These are phyloP conservation scores for Baudoinia panamericana DNA, from an alignment of 495 filamentous ascomycete species.

Conservation along the genomic window DNA sequence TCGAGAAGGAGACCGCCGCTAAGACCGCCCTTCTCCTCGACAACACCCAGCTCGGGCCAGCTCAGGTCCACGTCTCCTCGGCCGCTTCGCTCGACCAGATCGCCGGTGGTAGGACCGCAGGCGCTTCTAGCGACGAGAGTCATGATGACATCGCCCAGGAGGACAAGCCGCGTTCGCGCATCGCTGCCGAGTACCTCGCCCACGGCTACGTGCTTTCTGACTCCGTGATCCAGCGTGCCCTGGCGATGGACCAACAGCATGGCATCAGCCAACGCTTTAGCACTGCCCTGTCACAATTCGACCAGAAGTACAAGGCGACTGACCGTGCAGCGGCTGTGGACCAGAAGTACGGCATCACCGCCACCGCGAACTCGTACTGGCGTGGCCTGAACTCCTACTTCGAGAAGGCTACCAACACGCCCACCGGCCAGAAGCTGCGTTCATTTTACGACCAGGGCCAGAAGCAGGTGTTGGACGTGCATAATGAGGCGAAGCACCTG, in stretches of 20 bases:
- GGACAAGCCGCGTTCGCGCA: conserved; percentile 85
- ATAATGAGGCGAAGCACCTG: conserved; percentile 73
- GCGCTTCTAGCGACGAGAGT: conserved; percentile 39
- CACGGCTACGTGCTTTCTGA: conserved; percentile 86
- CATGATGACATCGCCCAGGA: conserved; percentile 69
- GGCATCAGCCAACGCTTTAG: conserved; percentile 70
- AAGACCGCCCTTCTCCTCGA: conserved; percentile 95
- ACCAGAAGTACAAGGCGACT: conserved; percentile 65
- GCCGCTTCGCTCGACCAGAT: conserved; percentile 52
- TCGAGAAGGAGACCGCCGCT: conserved; percentile 89
- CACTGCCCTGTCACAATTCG: conserved; percentile 56
- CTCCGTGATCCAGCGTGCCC: conserved; percentile 66
- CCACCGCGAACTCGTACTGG: conserved; percentile 51
- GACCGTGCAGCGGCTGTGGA: conserved; percentile 67
- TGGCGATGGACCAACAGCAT: conserved; percentile 82
- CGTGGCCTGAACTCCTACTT: conserved; percentile 68
- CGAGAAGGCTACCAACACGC: conserved; percentile 75
- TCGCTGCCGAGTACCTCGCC: conserved; percentile 88
- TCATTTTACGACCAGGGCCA: conserved; percentile 69
- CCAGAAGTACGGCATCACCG: conserved; percentile 56
- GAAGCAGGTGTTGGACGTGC: conserved; percentile 85
- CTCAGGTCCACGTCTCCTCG: conserved; percentile 62
- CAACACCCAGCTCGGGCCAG: conserved; percentile 77
- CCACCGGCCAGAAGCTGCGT: conserved; percentile 72
- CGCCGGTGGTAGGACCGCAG: conserved; percentile 37